Conservation (phyloP, 2,329 filamentous ascomycete species). For the Polytolypa hystricis region DNA sequence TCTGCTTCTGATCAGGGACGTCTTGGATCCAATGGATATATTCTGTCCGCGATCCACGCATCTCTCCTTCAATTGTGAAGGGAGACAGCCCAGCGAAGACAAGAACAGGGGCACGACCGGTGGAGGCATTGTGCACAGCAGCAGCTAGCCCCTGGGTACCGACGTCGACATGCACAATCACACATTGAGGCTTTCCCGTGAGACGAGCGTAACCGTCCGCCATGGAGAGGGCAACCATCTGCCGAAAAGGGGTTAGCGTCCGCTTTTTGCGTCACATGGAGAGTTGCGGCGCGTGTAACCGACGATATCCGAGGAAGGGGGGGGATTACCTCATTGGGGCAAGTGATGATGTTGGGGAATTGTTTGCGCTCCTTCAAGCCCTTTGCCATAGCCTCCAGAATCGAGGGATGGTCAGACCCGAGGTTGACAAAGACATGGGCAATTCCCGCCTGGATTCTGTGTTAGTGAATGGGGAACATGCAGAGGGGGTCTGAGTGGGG, state of each 20-base stretch:
- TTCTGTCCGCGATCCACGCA: slow-evolving; percentile 65
- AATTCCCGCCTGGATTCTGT: slow-evolving; percentile 33
- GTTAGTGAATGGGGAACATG: slow-evolving; percentile 2
- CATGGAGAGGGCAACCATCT: slow-evolving; percentile 81
- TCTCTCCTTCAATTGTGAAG: slow-evolving; percentile 66
- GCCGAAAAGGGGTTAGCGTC: slow-evolving; percentile 10
- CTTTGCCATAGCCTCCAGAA: slow-evolving; percentile 71
- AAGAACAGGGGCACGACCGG: slow-evolving; percentile 61
- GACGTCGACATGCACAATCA: slow-evolving; percentile 72
- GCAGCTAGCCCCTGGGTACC: slow-evolving; percentile 69
- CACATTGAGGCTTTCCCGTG: slow-evolving; percentile 61
- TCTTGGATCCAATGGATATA: slow-evolving; percentile 85
- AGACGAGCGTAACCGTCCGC: slow-evolving; percentile 68
- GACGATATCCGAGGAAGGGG: slow-evolving; percentile 6
- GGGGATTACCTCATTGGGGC: slow-evolving; percentile 59
- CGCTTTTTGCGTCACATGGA: too few species aligned
- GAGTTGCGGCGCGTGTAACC: slow-evolving; percentile 3
- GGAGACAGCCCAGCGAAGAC: slow-evolving; percentile 71
- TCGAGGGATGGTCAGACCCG: slow-evolving; percentile 55
- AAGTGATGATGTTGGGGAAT: slow-evolving; percentile 66
- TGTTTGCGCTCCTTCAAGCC: slow-evolving; percentile 55
- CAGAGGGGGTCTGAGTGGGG: neutral
- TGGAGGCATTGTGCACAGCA: slow-evolving; percentile 68
- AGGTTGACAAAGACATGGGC: slow-evolving; percentile 44
- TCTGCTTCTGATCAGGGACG: slow-evolving; percentile 69